Conservation (phyloP, 2,329 filamentous ascomycete genomes). For the Pseudogymnoascus sp. region DNA sequence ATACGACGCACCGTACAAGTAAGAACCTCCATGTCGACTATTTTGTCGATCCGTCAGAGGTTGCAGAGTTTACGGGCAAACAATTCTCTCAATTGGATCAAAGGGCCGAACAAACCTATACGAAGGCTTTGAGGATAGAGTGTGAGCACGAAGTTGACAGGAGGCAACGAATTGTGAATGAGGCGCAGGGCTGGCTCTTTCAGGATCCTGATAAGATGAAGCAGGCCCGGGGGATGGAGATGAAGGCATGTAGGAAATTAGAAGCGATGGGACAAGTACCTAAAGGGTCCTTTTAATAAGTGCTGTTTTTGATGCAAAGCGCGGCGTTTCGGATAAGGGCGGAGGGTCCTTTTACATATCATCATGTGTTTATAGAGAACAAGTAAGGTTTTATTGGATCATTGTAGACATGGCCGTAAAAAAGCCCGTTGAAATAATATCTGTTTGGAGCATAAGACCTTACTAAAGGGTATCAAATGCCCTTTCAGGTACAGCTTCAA, state of each 20-base stretch:
- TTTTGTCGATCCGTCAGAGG: conserved; percentile 72
- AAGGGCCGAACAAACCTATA: conserved; percentile 63
- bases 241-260: conserved; percentile 50
- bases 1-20: conserved; percentile 66
- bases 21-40: conserved; percentile 68
- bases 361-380: conserved; percentile 9
- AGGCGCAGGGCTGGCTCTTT: conserved; percentile 63
- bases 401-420: background rate
- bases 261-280: conserved; percentile 36
- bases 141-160: conserved; percentile 66
- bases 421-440: background rate
- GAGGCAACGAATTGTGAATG: conserved; percentile 46
- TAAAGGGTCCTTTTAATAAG: conserved; percentile 12
- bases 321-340: conserved; percentile 11
- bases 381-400: background rate
- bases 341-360: conserved; percentile 4
- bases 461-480: background rate
- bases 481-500: conserved; percentile 3
- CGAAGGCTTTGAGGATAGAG: conserved; percentile 56
- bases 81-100: conserved; percentile 70
- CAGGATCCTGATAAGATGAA: conserved; percentile 52
- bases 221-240: conserved; percentile 41
- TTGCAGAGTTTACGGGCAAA: conserved; percentile 57
- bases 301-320: conserved; percentile 15
- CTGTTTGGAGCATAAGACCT: background rate